Base-by-base conservation (phyloP, 2,329 filamentous ascomycete species). In the Nannizziopsis barbatae region DNA sequence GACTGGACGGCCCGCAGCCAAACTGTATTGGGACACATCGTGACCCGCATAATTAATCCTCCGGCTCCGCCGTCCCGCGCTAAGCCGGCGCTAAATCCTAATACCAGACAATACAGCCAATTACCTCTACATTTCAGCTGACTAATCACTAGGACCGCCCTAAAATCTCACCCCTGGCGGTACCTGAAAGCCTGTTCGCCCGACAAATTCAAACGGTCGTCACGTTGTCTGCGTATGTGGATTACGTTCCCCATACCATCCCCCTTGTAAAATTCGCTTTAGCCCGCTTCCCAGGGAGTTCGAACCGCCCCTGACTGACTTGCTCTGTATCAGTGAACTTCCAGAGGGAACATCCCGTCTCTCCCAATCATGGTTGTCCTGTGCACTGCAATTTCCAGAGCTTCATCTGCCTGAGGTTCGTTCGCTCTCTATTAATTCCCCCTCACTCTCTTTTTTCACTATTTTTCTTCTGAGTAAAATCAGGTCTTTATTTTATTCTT, bases 331-430 rank as follows among this genome's bases (percentile, higher is more conserved):
- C 43, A 22, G 44, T 15, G 36, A 47, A 37, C 14, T 14, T 32
- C 30, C 17, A 18, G 17, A 12, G 35, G 15, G 14, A 12, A 15
- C 17, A n/a, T 31, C 43, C 38, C 11, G 44, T 47, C 40, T 47
- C 47, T 43, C 43, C 22, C 22, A 27, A 27, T 27, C 22, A 27
- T 27, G 22, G 22, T 27, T 27, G 22, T 27, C 22, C 22, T 35
- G 11, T 12, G 40, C 49, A 36, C 33, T 50, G 47, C 47, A 50
- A 52, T 50, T 50, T 47, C 47, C 35, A 45, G 30, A 40, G 31
- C 42, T 14, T 39, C 20, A 9, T 31, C 31, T 6, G 27, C 27
- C 32, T 51, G 45, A 44, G 36, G 18, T 35, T 37, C 18, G 33
- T 36, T 15, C 44, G n/a, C 40, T 45, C 50, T 12, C 38, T n/a